A percentile compares a stretch with the other conserved stretches of the same genome.
Conservation (phyloP, 257 asterid species). For the Coffea canephora region DNA sequence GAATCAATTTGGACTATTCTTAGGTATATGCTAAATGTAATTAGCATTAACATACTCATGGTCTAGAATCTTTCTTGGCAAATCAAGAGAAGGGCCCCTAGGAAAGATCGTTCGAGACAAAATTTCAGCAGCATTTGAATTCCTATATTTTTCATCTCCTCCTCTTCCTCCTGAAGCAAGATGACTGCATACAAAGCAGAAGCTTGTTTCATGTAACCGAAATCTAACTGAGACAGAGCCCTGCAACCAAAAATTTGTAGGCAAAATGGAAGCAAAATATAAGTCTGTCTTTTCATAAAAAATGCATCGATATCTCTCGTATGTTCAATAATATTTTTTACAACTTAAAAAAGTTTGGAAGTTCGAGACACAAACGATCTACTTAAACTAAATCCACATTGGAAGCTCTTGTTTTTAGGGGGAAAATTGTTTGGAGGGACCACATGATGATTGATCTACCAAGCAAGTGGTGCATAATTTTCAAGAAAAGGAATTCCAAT, state of each 20-base stretch:
- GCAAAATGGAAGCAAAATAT: neutral
- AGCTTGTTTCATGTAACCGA: slow-evolving; percentile 40
- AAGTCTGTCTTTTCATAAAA: neutral
- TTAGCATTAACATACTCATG: slow-evolving; percentile 46
- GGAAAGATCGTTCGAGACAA: slow-evolving; percentile 51
- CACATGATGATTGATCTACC: neutral
- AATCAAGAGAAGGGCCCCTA: slow-evolving; percentile 40
- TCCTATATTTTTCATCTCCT: slow-evolving; percentile 46
- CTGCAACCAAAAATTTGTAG: slow-evolving; percentile 19
- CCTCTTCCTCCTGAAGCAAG: slow-evolving; percentile 36
- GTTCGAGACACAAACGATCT: neutral
- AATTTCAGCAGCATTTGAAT: slow-evolving; percentile 48
- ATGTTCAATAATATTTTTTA: neutral
- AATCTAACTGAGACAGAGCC: slow-evolving; percentile 43
- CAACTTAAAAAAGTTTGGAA: neutral
- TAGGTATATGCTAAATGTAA: neutral
- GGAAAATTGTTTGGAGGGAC: neutral
- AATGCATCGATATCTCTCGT: neutral
- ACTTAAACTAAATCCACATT: neutral
- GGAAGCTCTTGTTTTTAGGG: neutral
- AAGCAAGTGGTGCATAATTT: neutral
- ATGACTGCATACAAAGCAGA: slow-evolving; percentile 41
- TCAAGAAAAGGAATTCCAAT: neutral
- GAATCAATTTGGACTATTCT: slow-evolving; percentile 20
- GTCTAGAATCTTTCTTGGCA: slow-evolving; percentile 51